A percentile compares a stretch with the other conserved stretches of the same genome.
These are phyloP conservation scores for Backusella macrospora DNA, from an alignment of 192 early-diverging fungal genomes.

Conservation along the genomic window DNA sequence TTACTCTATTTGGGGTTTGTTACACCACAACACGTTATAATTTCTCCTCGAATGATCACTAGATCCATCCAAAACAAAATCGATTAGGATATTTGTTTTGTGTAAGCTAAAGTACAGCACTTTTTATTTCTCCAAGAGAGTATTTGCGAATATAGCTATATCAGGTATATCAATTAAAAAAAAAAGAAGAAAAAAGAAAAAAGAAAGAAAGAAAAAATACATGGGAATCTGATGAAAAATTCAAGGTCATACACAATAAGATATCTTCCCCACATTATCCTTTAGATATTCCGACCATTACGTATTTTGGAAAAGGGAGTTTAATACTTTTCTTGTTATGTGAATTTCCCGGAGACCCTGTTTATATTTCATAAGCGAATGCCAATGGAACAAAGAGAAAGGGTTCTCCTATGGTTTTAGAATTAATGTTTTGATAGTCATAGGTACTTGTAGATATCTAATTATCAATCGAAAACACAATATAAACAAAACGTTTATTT, in stretches of 20 bases:
- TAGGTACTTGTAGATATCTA: too few species aligned
- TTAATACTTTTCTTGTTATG: constrained; percentile 8
- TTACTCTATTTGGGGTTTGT: background rate
- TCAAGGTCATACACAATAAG: constrained; percentile 5
- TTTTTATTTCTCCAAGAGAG: background rate
- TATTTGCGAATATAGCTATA: background rate
- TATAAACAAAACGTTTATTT: too few species aligned
- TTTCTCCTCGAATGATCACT: background rate
- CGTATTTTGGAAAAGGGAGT: constrained; percentile 7
- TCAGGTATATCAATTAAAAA: background rate
- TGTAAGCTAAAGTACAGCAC: background rate
- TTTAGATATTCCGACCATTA: constrained; percentile 16
- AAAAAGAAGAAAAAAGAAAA: background rate
- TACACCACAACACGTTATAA: background rate
- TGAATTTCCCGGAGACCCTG: constrained; percentile 21
- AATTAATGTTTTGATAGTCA: background rate
- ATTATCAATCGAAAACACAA: too few species aligned
- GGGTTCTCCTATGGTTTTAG: background rate
- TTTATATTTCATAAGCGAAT: constrained; percentile 20
- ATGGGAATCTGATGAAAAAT: constrained; percentile 7
- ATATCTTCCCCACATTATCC: constrained; percentile 12
- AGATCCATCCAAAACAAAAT: background rate
- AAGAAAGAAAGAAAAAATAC: background rate
- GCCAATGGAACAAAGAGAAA: constrained; percentile 1
- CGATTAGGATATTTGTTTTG: background rate